Percentiles rank a stretch among this genome's conserved stretches.
Conservation (phyloP, 352 stramenopile genomes). For the Globisporangium megalacanthum region DNA sequence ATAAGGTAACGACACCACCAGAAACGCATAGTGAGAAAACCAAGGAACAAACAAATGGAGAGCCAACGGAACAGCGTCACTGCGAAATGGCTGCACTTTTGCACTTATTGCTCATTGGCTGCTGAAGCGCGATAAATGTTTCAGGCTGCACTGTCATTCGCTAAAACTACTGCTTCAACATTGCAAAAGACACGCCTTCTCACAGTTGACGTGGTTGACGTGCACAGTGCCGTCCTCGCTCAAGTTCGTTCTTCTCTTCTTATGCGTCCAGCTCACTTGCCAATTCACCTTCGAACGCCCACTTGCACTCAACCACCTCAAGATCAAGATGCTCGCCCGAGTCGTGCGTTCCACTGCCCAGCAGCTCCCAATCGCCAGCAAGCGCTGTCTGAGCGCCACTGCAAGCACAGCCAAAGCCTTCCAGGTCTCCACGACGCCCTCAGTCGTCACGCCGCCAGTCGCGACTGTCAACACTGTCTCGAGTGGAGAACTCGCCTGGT, state of each 20-base stretch:
- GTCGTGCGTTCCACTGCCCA: slow-evolving; percentile 10
- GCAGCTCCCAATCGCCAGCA: slow-evolving; percentile 20
- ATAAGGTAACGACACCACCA: not conserved
- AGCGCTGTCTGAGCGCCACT: slow-evolving; percentile 26
- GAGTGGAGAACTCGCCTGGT: slow-evolving; percentile 59
- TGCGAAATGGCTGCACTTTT: not conserved
- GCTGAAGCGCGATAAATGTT: not conserved
- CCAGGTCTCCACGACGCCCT: slow-evolving; percentile 11
- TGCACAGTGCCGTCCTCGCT: no score
- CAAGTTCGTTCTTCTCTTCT: no score
- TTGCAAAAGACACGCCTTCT: no score
- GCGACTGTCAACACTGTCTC: slow-evolving; percentile 17
- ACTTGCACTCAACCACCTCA: not conserved
- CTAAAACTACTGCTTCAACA: not conserved
- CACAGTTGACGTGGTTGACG: no score
- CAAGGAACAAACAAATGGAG: not conserved
- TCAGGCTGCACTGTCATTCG: not conserved
- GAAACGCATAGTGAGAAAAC: not conserved
- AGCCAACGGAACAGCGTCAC: not conserved
- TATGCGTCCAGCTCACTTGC: not conserved
- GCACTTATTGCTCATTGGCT: not conserved
- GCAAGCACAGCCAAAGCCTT: slow-evolving; percentile 20
- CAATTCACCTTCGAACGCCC: not conserved
- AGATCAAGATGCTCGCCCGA: slow-evolving; percentile 33
- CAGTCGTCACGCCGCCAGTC: not conserved